These are phyloP conservation scores for Malus asiatica DNA, from an alignment of 306 rosid genomes.

Conservation along the genomic window DNA sequence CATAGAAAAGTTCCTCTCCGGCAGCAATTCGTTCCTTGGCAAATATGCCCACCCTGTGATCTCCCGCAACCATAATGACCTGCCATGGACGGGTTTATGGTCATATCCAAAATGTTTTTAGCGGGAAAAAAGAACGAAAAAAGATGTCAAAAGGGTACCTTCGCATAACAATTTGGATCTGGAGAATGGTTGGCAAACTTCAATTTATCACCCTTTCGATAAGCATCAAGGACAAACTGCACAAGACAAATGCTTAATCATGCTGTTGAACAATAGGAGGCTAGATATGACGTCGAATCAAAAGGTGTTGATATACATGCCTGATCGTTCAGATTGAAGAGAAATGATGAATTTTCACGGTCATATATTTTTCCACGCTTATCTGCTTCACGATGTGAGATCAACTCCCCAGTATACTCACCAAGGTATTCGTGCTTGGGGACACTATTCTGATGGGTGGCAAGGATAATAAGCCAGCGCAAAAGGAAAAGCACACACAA, in stretches of 20 bases:
- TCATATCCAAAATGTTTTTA: not conserved
- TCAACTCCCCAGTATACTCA: conserved; percentile 95
- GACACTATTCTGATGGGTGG: conserved; percentile 72
- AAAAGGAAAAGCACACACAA: not conserved
- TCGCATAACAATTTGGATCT: conserved; percentile 96
- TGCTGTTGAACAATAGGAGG: not conserved
- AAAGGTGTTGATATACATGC: conserved; percentile 32
- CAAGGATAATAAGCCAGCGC: conserved; percentile 29
- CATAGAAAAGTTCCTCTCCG: conserved; percentile 97
- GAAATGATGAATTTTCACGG: conserved; percentile 97
- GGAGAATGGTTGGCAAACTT: conserved; percentile 98
- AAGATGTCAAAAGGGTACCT: conserved; percentile 37
- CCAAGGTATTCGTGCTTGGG: conserved; percentile 99
- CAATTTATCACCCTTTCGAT: conserved; percentile 91
- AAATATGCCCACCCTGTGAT: conserved; percentile 96
- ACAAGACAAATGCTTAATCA: conserved; percentile 13
- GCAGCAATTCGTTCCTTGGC: conserved; percentile 92
- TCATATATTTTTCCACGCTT: conserved; percentile 99
- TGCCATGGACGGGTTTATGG: conserved; percentile 20
- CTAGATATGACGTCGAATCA: not conserved
- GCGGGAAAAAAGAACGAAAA: not conserved
- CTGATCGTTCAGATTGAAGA: conserved; percentile 96
- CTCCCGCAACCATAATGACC: conserved; percentile 99
- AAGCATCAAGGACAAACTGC: conserved; percentile 98
- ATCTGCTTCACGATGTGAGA: conserved; percentile 96